A percentile compares a stretch with the other conserved stretches of the same genome.
These are phyloP conservation scores for Barnettozyma sucrosica DNA, from an alignment of 805 yeast species.

Conservation along the genomic window DNA sequence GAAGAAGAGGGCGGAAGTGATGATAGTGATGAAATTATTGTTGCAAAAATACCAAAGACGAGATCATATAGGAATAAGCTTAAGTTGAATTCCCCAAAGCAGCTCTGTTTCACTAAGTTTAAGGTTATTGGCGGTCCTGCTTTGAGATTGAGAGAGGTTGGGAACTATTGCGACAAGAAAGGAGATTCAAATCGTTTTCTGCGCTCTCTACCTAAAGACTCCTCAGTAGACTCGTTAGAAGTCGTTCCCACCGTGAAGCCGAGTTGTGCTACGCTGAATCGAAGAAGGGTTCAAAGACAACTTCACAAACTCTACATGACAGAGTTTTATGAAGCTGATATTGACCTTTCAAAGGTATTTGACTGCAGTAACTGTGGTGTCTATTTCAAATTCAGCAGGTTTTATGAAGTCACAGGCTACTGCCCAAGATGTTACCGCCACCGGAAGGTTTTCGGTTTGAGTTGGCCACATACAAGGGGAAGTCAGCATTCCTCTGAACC, in stretches of 20 bases:
- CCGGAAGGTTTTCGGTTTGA: constrained; percentile 18
- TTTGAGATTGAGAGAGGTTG: constrained; percentile 10
- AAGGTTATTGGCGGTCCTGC: constrained; percentile 14
- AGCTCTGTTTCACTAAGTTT: not conserved
- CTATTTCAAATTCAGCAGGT: constrained; percentile 16
- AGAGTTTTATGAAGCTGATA: constrained; percentile 9
- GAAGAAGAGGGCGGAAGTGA: constrained; percentile 5
- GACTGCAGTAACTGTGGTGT: constrained; percentile 28
- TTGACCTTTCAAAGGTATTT: constrained; percentile 11
- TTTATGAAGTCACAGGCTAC: constrained; percentile 10
- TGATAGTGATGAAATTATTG: not conserved
- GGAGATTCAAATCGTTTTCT: not conserved
- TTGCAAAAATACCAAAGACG: not conserved
- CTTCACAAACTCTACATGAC: constrained; percentile 21
- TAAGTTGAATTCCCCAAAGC: not conserved
- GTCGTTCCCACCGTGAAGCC: not conserved
- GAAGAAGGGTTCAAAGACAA: constrained; percentile 16
- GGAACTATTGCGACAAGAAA: not conserved
- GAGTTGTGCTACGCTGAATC: not conserved
- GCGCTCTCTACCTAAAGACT: constrained; percentile 4
- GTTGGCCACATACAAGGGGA: constrained; percentile 25
- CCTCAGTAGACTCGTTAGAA: constrained; percentile 13
- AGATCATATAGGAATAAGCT: not conserved
- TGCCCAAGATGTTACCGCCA: constrained; percentile 28
- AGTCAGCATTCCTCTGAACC: not conserved